Evolutionary conservation across 139 green algal genomes (phyloP).

Genomic region (Chlamydomonas eustigma): DNA sequence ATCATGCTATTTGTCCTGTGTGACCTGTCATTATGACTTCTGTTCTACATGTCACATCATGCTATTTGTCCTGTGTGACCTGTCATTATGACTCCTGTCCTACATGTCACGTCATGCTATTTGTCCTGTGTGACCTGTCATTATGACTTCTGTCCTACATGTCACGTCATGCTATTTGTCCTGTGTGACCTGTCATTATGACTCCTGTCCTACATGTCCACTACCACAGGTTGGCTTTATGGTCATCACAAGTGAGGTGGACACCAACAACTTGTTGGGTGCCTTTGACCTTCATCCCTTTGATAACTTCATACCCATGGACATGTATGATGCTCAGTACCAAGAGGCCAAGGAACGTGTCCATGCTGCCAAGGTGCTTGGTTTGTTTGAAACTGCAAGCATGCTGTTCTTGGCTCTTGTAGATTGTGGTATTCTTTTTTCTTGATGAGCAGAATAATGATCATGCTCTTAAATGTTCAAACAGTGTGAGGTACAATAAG

Average conservation of each 20-base stretch:
- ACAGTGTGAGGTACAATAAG: too few relatives aligned
- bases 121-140: too few relatives aligned
- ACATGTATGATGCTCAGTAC: slow-evolving; percentile 9
- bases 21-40: too few relatives aligned
- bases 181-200: background rate
- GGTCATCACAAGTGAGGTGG: slow-evolving; percentile 47
- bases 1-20: too few relatives aligned
- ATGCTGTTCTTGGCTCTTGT: background rate
- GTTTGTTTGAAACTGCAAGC: slow-evolving; percentile 1
- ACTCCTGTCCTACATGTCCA: background rate
- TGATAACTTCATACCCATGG: slow-evolving; percentile 53
- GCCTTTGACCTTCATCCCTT: slow-evolving; percentile 61
- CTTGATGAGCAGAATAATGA: background rate
- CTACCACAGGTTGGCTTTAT: slow-evolving; percentile 48
- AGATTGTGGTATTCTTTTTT: background rate
- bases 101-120: too few relatives aligned
- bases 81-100: too few relatives aligned
- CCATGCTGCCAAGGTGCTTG: background rate
- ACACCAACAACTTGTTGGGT: slow-evolving; percentile 38
- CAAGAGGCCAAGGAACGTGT: background rate
- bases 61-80: too few relatives aligned
- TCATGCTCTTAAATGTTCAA: too few relatives aligned
- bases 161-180: background rate
- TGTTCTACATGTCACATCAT: too few relatives aligned
- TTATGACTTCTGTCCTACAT: background rate